Conservation (phyloP, 768 basidiomycete genomes). For the Suillus luteus region DNA sequence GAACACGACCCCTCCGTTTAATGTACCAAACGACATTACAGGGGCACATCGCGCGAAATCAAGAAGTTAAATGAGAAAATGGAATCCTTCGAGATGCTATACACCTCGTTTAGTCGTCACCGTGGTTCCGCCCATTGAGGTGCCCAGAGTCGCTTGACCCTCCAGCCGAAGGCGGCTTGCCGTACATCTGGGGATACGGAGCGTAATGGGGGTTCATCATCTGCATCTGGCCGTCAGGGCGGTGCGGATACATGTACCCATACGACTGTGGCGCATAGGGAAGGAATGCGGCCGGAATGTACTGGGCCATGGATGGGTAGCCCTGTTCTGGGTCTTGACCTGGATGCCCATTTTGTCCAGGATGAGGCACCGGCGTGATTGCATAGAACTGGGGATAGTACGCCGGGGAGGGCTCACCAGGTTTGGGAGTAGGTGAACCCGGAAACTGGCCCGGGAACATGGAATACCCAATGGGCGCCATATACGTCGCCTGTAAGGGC, state of each 20-base stretch:
- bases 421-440: constrained; percentile 48
- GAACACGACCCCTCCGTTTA: constrained; percentile 22
- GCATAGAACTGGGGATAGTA: constrained; percentile 53
- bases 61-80: constrained; percentile 11
- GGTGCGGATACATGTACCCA: constrained; percentile 45
- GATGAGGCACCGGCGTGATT: constrained; percentile 47
- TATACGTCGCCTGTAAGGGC: constrained; percentile 50
- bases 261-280: constrained; percentile 50
- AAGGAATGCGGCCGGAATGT: constrained; percentile 50
- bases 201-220: constrained; percentile 40
- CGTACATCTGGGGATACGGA: constrained; percentile 40
- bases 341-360: constrained; percentile 36
- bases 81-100: constrained; percentile 22
- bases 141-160: constrained; percentile 28
- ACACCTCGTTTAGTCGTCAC: constrained; percentile 33
- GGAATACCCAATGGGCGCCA: constrained; percentile 53
- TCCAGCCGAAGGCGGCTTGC: constrained; percentile 41
- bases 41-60: constrained; percentile 16
- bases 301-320: constrained; percentile 44
- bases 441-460: constrained; percentile 61
- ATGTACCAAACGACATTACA: constrained; percentile 30
- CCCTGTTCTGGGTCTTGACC: constrained; percentile 45
- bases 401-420: constrained; percentile 46
- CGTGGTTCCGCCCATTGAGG: constrained; percentile 28
- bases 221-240: constrained; percentile 41